Percentiles rank a stretch among this genome's conserved stretches.
Evolutionary conservation across 331 rosid genomes (phyloP).

Genomic region (Phaseolus coccineus): DNA sequence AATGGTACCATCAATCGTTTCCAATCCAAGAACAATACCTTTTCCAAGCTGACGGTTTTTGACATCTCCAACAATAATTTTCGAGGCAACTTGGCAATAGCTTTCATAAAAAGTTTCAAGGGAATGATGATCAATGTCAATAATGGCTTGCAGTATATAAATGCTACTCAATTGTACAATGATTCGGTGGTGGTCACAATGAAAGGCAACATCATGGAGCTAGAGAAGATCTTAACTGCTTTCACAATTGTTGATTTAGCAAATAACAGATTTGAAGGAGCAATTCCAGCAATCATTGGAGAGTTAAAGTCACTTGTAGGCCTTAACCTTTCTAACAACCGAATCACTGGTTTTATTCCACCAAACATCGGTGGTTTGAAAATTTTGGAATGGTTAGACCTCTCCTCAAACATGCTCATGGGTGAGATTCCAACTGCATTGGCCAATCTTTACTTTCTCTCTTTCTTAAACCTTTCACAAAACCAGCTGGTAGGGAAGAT

Average conservation of each 20-base stretch:
- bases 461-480: constrained; percentile 2
- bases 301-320: constrained; percentile 1
- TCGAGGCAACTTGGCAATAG: not conserved
- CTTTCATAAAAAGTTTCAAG: not conserved
- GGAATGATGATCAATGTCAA: constrained; percentile 25
- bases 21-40: not conserved
- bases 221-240: not conserved
- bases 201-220: not conserved
- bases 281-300: constrained; percentile 5
- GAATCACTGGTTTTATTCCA: constrained; percentile 7
- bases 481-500: not conserved
- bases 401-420: not conserved
- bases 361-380: constrained; percentile 1
- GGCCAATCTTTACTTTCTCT: not conserved
- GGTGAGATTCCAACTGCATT: constrained; percentile 3
- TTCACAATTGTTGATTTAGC: constrained; percentile 31
- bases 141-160: not conserved
- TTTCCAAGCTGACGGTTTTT: constrained; percentile 18
- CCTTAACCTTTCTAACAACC: constrained; percentile 29
- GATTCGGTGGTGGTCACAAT: not conserved
- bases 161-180: not conserved
- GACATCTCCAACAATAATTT: constrained; percentile 31
- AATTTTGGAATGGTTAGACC: constrained; percentile 27
- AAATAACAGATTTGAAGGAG: constrained; percentile 29
- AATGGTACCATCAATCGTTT: constrained; percentile 18